Percentiles rank a stretch among this genome's conserved stretches.
Evolutionary conservation across 2,329 filamentous ascomycete genomes (phyloP).

Genomic region (Aspergillus neotritici): DNA sequence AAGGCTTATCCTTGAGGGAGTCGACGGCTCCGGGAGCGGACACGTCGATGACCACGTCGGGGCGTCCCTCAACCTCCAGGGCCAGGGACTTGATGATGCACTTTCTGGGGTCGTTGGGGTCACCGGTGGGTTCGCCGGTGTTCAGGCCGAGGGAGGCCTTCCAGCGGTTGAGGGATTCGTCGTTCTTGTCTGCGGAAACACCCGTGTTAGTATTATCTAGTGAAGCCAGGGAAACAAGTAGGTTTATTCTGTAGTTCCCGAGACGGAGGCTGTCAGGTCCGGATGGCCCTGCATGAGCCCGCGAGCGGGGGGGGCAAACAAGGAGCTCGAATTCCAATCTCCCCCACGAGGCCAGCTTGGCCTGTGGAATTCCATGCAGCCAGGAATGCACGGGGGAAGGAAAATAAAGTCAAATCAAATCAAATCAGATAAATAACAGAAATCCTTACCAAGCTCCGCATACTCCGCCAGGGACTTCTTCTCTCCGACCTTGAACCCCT

Average conservation of each 20-base stretch:
- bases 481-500: conserved; percentile 97
- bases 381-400: neutral
- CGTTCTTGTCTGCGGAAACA: conserved; percentile 54
- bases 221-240: conserved; percentile 20
- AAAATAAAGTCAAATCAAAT: neutral
- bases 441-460: conserved; percentile 84
- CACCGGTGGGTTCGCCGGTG: conserved; percentile 63
- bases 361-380: neutral
- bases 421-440: conserved; percentile 1
- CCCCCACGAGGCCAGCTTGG: neutral
- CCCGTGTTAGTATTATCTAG: no score
- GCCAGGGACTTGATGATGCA: conserved; percentile 91
- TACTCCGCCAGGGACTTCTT: conserved; percentile 98
- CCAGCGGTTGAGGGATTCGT: conserved; percentile 95
- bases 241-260: neutral
- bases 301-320: no score
- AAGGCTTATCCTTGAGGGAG: conserved; percentile 82
- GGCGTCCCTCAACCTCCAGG: conserved; percentile 75
- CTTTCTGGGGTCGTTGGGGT: conserved; percentile 76
- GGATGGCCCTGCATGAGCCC: no score
- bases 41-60: conserved; percentile 84
- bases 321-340: no score
- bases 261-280: no score
- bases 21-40: conserved; percentile 66
- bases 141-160: conserved; percentile 90